Percentiles rank a stretch among this genome's conserved stretches.
Evolutionary conservation across 2,329 filamentous ascomycete species (phyloP).

Genomic region (Dactylellina parvicollis): DNA sequence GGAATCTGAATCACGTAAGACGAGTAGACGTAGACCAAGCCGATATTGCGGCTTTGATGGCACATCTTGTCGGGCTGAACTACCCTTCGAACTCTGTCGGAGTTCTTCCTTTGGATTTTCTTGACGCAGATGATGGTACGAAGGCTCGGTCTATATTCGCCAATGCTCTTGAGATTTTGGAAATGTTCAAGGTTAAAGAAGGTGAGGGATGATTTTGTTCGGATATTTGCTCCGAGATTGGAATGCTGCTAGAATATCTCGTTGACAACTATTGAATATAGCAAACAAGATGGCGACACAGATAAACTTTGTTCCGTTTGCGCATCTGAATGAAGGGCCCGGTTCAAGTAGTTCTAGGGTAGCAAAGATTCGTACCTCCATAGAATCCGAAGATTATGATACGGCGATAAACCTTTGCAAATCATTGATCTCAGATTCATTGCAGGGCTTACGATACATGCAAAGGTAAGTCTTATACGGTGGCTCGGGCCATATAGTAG

Average conservation of each 20-base stretch:
- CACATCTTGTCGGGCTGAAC: constrained; percentile 84
- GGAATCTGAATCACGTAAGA: constrained; percentile 80
- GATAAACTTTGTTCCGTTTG: constrained; percentile 80
- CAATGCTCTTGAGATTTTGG: constrained; percentile 86
- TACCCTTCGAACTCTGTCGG: constrained; percentile 98
- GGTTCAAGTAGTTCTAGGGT: constrained; percentile 18
- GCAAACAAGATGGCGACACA: constrained; percentile 79
- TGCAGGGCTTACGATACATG: constrained; percentile 88
- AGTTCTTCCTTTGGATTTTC: constrained; percentile 83
- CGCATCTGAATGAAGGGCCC: constrained; percentile 70
- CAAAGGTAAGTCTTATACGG: constrained; percentile 70
- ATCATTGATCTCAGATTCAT: constrained; percentile 76
- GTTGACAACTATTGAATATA: background rate
- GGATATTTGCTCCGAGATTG: background rate
- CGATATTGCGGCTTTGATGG: constrained; percentile 94
- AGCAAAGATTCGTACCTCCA: constrained; percentile 66
- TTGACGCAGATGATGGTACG: constrained; percentile 75
- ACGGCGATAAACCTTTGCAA: constrained; percentile 82
- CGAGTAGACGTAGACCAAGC: constrained; percentile 93
- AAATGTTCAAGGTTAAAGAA: constrained; percentile 97
- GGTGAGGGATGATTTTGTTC: constrained; percentile 24
- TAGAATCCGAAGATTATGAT: constrained; percentile 73
- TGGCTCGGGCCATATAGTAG: background rate
- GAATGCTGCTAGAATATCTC: background rate
- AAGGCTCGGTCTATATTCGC: constrained; percentile 86